phyloP scores from a whole-genome alignment of 2,329 filamentous ascomycete genomes.

The Falciphora oryzae region DNA sequence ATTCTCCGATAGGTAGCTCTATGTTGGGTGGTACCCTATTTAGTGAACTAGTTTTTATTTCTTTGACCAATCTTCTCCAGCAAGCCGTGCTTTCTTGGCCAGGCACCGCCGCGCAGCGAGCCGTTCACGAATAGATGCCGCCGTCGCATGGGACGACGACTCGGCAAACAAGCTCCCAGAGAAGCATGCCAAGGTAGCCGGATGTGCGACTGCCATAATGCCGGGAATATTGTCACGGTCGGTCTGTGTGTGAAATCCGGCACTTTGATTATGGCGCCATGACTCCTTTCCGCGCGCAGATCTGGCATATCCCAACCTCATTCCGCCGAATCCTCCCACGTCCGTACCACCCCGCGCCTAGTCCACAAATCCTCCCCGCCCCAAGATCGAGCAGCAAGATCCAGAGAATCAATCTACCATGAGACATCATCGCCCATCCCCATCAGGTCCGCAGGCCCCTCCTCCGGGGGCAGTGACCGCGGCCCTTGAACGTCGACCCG shows the following conservation, averaged over 20 bases:
- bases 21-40: background rate
- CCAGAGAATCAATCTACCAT: no score
- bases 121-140: no score
- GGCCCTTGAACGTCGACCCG: slow-evolving; percentile 39
- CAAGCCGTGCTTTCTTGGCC: no score
- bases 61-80: background rate
- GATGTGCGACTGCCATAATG: background rate
- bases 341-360: no score
- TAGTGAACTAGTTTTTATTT: background rate
- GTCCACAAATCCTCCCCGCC: no score
- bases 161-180: no score
- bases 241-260: background rate
- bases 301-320: background rate
- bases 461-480: slow-evolving; percentile 3
- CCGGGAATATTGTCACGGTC: background rate
- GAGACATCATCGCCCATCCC: no score
- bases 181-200: background rate
- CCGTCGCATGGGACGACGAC: no score
- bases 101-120: no score
- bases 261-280: background rate
- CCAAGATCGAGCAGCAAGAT: no score
- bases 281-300: background rate
- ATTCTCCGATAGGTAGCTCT: background rate
- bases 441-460: background rate
- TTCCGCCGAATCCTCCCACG: background rate